These are phyloP conservation scores for Thelonectria rubi DNA, from an alignment of 2,329 filamentous ascomycete species.

Conservation along the genomic window DNA sequence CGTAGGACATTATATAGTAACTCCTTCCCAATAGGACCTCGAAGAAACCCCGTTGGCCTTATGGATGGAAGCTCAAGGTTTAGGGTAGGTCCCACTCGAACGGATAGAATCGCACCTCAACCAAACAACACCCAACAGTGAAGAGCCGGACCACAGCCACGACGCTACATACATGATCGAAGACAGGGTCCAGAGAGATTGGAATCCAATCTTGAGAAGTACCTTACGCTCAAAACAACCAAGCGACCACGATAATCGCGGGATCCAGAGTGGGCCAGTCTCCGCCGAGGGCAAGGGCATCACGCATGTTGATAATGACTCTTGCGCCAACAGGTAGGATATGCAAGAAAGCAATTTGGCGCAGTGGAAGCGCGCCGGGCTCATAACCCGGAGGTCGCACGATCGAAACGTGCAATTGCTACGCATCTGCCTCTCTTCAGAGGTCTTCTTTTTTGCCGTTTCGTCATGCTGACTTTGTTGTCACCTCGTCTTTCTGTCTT, in stretches of 20 bases:
- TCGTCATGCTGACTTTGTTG: too few species aligned
- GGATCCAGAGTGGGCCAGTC: neutral
- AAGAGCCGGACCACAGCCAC: too few species aligned
- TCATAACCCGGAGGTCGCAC: constrained; percentile 28
- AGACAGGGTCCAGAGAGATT: too few species aligned
- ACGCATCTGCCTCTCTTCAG: neutral
- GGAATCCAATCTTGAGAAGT: too few species aligned
- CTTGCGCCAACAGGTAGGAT: neutral
- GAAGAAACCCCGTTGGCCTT: too few species aligned
- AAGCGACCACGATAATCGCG: too few species aligned
- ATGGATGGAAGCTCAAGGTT: neutral
- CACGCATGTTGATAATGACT: neutral
- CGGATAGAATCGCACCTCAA: neutral
- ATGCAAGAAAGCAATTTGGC: constrained; percentile 22
- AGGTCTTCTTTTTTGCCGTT: neutral
- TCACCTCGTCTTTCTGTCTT: too few species aligned
- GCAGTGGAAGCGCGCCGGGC: constrained; percentile 28
- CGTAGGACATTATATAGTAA: too few species aligned
- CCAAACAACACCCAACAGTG: neutral
- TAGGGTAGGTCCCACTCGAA: neutral
- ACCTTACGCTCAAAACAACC: too few species aligned
- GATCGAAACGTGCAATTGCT: constrained; percentile 27
- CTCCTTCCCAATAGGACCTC: too few species aligned
- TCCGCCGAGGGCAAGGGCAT: constrained; percentile 22
- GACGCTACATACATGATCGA: too few species aligned